Conservation (phyloP, 257 asterid species). For the Pogostemon cablin region DNA sequence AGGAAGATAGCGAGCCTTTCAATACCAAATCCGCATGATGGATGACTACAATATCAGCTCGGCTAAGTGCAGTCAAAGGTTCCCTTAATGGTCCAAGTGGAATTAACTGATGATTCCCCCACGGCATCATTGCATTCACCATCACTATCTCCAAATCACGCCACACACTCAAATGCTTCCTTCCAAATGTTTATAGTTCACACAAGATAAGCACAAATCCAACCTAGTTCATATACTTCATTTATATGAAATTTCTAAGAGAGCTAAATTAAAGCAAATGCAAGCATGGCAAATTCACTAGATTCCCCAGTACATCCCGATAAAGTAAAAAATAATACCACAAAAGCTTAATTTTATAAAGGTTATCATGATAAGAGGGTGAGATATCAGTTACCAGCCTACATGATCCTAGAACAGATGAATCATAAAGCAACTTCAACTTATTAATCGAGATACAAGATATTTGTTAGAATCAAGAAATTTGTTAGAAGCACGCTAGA, state of each 20-base stretch:
- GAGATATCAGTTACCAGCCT: not conserved
- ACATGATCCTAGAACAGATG: not conserved
- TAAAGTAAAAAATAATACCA: not conserved
- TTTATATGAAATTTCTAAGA: conserved; percentile 5
- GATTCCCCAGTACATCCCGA: not conserved
- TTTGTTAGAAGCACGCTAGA: not conserved
- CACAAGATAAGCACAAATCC: conserved; percentile 31
- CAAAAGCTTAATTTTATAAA: not conserved
- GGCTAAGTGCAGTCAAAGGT: conserved; percentile 68
- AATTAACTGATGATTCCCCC: conserved; percentile 76
- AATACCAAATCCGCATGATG: conserved; percentile 94
- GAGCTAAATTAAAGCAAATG: conserved; percentile 14
- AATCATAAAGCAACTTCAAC: not conserved
- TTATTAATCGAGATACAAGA: not conserved
- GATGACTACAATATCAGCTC: conserved; percentile 71
- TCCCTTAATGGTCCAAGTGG: conserved; percentile 96
- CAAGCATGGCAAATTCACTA: conserved; percentile 10
- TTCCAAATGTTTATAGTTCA: conserved; percentile 45
- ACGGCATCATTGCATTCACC: conserved; percentile 91
- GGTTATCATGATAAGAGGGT: conserved; percentile 17
- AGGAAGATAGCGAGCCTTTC: conserved; percentile 10
- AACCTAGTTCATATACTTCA: conserved; percentile 21
- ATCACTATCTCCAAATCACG: conserved; percentile 88
- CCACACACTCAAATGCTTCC: conserved; percentile 70
- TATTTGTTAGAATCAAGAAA: not conserved